Evolutionary conservation across 2,329 filamentous ascomycete genomes (phyloP).

Genomic region (Venturia nashicola): DNA sequence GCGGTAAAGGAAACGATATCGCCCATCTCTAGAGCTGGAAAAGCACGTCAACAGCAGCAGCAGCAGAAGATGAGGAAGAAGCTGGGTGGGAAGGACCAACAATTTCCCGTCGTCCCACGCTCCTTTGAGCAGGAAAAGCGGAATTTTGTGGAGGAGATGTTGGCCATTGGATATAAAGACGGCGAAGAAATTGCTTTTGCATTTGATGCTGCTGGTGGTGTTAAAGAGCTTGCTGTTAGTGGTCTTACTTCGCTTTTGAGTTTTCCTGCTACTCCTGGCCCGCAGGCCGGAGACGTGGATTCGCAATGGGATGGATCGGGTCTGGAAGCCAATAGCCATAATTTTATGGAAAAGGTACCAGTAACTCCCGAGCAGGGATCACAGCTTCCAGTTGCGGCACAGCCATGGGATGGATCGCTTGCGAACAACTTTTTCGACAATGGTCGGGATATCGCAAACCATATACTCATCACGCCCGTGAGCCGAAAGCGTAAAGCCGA

Average conservation of each 20-base stretch:
- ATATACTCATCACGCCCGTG: neutral
- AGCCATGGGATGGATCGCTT: too few relatives aligned
- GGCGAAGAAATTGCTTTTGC: neutral
- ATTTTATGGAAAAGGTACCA: too few relatives aligned
- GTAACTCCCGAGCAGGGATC: too few relatives aligned
- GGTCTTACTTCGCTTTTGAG: neutral
- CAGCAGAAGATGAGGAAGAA: too few relatives aligned
- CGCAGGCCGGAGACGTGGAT: neutral
- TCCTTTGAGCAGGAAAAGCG: neutral
- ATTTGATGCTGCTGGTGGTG: neutral
- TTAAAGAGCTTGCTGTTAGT: neutral
- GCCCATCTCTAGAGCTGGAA: neutral
- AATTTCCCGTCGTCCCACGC: neutral
- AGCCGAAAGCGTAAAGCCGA: neutral
- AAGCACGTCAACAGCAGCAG: too few relatives aligned
- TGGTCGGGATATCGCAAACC: neutral
- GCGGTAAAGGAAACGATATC: neutral
- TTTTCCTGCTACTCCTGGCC: neutral
- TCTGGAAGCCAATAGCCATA: neutral
- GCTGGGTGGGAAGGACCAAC: too few relatives aligned
- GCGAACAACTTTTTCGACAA: neutral
- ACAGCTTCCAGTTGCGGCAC: too few relatives aligned
- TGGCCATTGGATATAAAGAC: neutral
- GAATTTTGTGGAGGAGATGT: neutral
- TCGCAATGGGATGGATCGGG: neutral